A percentile compares a stretch with the other conserved stretches of the same genome.
These are phyloP conservation scores for Fusarium vanettenii DNA, from an alignment of 2,329 filamentous ascomycete species.

Conservation along the genomic window DNA sequence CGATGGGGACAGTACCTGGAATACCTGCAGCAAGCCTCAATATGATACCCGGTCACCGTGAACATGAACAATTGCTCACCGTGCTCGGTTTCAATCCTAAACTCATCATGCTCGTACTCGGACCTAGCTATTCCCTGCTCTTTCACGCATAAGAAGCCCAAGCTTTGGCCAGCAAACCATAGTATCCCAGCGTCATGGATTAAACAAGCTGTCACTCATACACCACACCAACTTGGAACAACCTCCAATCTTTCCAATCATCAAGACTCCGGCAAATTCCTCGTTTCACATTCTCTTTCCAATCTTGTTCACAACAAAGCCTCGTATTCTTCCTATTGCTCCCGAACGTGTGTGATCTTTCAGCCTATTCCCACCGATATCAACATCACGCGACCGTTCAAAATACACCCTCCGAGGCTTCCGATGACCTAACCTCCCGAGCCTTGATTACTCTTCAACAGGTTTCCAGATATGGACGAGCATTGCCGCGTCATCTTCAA, in stretches of 20 bases:
- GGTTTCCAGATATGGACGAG: not conserved
- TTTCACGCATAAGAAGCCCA: not conserved
- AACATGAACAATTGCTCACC: not conserved
- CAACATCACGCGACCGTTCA: constrained; percentile 20
- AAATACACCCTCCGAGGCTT: not conserved
- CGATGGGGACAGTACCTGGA: not conserved
- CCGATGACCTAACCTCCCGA: not conserved
- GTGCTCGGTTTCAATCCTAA: not conserved
- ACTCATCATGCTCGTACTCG: not conserved
- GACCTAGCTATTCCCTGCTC: not conserved
- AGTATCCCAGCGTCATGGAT: constrained; percentile 5
- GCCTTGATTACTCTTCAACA: not conserved
- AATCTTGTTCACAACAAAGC: not conserved
- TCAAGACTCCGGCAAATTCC: constrained; percentile 4
- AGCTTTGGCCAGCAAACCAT: not conserved
- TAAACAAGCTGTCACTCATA: constrained; percentile 5
- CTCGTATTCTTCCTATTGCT: not conserved
- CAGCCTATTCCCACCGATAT: not conserved
- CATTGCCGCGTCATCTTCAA: not conserved
- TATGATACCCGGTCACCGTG: not conserved
- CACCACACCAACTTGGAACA: not conserved
- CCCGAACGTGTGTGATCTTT: not conserved
- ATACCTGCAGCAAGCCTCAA: not conserved
- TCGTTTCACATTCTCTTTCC: constrained; percentile 10
- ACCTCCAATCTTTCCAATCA: constrained; percentile 22